Evolutionary conservation across 345 rosid genomes (phyloP).

Genomic region (Angophora floribunda): DNA sequence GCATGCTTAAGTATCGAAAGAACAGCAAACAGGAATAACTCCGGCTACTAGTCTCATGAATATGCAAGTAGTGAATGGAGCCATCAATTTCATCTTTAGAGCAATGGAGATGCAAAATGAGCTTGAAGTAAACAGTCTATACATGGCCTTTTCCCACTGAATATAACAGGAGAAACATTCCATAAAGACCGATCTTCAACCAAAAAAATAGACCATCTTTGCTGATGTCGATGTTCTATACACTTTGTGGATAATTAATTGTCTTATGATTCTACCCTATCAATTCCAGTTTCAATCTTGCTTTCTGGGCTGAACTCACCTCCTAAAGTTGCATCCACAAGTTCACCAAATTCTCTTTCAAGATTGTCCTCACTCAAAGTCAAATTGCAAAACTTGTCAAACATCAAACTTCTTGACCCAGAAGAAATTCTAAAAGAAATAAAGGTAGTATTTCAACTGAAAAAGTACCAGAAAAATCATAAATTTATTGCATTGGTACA

Average conservation of each 20-base stretch:
- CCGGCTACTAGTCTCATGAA: background rate
- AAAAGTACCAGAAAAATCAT: no score
- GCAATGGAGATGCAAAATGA: background rate
- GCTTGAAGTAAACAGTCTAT: background rate
- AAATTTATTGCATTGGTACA: no score
- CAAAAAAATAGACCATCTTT: background rate
- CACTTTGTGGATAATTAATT: background rate
- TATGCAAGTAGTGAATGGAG: background rate
- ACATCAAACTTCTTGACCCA: background rate
- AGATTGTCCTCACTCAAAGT: background rate
- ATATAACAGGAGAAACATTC: background rate
- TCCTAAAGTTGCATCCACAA: no score
- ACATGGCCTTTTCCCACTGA: background rate
- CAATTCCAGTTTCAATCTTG: slow-evolving; percentile 13
- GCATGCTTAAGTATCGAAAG: background rate
- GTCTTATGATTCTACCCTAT: background rate
- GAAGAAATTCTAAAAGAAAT: background rate
- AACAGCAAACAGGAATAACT: background rate
- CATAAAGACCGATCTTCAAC: background rate
- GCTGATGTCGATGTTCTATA: background rate
- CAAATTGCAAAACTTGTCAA: background rate
- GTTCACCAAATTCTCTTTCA: background rate
- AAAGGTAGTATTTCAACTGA: no score
- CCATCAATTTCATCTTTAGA: background rate
- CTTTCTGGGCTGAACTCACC: slow-evolving; percentile 16